Conservation (phyloP, 2,329 filamentous ascomycete species). For the Monilinia fructigena region DNA sequence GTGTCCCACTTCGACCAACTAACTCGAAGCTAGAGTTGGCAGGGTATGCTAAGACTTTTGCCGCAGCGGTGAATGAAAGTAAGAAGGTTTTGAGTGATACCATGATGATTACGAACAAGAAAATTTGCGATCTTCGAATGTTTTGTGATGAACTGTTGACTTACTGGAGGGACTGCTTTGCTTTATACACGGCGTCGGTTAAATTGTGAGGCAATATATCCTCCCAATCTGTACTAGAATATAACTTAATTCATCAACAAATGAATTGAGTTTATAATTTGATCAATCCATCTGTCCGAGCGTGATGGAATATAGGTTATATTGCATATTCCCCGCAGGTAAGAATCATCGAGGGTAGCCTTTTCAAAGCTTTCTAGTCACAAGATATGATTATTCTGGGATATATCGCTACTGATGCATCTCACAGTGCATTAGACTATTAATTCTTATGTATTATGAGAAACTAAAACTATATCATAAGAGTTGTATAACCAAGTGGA, state of each 20-base stretch:
- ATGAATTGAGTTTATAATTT: neutral
- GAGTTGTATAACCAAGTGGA: neutral
- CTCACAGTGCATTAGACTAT: neutral
- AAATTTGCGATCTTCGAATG: neutral
- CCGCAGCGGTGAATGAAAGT: neutral
- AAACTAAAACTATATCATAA: neutral
- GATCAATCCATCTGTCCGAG: neutral
- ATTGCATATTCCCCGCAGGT: neutral
- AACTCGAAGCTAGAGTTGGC: conserved; percentile 6
- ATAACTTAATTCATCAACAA: neutral
- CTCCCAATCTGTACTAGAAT: neutral
- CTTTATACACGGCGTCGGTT: neutral
- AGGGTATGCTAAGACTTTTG: neutral
- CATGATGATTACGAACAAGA: neutral
- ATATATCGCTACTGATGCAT: neutral
- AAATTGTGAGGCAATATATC: neutral
- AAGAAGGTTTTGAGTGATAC: neutral
- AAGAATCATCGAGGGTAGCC: neutral
- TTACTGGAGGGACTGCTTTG: neutral
- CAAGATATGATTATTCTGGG: conserved; percentile 3
- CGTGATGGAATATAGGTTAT: neutral
- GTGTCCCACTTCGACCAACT: conserved; percentile 8
- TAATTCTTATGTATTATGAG: neutral
- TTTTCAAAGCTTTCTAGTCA: neutral
- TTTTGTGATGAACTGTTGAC: neutral